Percentiles rank a stretch among this genome's conserved stretches.
phyloP scores from a whole-genome alignment of 179 eudicot species.

The Patellifolia procumbens region DNA sequence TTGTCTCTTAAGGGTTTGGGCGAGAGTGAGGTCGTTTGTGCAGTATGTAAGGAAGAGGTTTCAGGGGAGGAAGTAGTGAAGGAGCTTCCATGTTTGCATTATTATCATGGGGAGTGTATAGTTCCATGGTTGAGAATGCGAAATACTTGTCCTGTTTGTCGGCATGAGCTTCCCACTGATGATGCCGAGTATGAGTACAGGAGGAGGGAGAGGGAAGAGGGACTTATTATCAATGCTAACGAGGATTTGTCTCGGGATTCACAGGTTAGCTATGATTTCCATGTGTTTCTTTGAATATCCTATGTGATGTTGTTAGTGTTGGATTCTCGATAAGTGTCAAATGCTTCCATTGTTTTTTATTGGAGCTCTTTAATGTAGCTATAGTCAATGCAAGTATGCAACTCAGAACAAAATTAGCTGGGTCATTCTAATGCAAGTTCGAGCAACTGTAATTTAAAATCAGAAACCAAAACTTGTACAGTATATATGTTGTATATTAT shows the following conservation, averaged over 20 bases:
- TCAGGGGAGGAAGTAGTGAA: conserved; percentile 33
- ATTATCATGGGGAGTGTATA: conserved; percentile 49
- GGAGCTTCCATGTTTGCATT: conserved; percentile 49
- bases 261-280: conserved; percentile 35
- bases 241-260: conserved; percentile 23
- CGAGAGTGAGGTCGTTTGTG: conserved; percentile 36
- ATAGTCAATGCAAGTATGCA: conserved; percentile 4
- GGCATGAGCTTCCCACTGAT: conserved; percentile 49
- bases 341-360: not conserved
- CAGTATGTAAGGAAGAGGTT: conserved; percentile 45
- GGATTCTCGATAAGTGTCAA: conserved; percentile 6
- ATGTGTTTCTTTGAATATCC: conserved; percentile 35
- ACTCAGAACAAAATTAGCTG: conserved; percentile 5
- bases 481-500: conserved; percentile 17
- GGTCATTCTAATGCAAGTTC: conserved; percentile 5
- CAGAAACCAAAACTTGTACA: conserved; percentile 6
- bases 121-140: conserved; percentile 45
- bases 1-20: conserved; percentile 13
- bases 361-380: conserved; percentile 2
- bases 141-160: conserved; percentile 53
- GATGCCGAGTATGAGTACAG: conserved; percentile 45
- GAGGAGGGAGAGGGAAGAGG: conserved; percentile 31
- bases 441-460: conserved; percentile 12
- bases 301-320: not conserved
- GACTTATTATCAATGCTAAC: conserved; percentile 12